A percentile compares a stretch with the other conserved stretches of the same genome.
Conservation (phyloP, 768 basidiomycete genomes). For the Leccinum aurantiacum region DNA sequence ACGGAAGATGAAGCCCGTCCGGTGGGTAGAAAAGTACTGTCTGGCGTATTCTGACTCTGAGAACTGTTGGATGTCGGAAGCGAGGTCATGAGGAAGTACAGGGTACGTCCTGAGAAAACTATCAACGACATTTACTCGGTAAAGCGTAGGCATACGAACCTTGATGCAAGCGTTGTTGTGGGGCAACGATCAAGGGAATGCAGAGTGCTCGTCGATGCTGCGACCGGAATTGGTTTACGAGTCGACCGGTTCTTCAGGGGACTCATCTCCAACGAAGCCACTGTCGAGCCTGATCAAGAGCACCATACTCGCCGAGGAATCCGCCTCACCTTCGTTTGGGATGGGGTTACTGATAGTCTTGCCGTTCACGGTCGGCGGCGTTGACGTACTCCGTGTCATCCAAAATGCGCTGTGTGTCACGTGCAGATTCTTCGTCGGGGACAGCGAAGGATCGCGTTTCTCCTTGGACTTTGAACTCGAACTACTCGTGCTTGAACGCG, state of each 20-base stretch:
- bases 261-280: conserved; percentile 70
- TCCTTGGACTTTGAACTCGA: conserved; percentile 28
- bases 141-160: conserved; percentile 44
- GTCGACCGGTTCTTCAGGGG: conserved; percentile 66
- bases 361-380: conserved; percentile 50
- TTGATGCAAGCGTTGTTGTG: conserved; percentile 56
- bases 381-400: conserved; percentile 37
- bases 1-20: conserved; percentile 85
- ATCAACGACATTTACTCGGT: conserved; percentile 2
- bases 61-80: conserved; percentile 84
- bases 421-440: conserved; percentile 47
- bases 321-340: conserved; percentile 59
- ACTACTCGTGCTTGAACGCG: conserved; percentile 34
- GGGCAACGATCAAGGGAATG: conserved; percentile 24
- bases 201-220: conserved; percentile 35
- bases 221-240: conserved; percentile 63
- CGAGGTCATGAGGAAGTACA: conserved; percentile 75
- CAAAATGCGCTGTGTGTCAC: conserved; percentile 35
- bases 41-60: conserved; percentile 82
- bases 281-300: conserved; percentile 30
- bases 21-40: conserved; percentile 87
- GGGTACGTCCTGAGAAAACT: conserved; percentile 60
- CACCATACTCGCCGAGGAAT: neutral
- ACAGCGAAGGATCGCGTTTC: conserved; percentile 38
- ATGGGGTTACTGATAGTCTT: conserved; percentile 71